phyloP scores from a whole-genome alignment of 495 filamentous ascomycete genomes.

The Neurospora sp. region DNA sequence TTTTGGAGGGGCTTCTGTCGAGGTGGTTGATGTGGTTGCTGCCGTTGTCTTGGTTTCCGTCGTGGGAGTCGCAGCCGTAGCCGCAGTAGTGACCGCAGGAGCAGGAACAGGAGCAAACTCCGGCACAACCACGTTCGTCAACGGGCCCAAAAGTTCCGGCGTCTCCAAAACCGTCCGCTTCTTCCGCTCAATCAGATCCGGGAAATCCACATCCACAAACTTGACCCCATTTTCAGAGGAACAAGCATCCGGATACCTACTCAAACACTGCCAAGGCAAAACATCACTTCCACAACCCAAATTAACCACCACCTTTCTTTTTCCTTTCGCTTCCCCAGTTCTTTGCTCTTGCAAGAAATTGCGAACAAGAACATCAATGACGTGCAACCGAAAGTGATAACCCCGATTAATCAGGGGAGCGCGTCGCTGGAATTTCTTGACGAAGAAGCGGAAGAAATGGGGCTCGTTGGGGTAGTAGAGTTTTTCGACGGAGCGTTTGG shows the following conservation, averaged over 20 bases:
- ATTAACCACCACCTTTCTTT: slow-evolving; percentile 69
- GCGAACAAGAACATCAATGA: slow-evolving; percentile 60
- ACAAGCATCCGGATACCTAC: slow-evolving; percentile 39
- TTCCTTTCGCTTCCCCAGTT: slow-evolving; percentile 14
- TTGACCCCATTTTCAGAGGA: slow-evolving; percentile 36
- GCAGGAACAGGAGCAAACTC: not conserved
- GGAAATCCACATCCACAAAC: slow-evolving; percentile 86
- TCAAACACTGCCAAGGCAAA: slow-evolving; percentile 74
- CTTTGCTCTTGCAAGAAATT: slow-evolving; percentile 53
- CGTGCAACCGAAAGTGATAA: slow-evolving; percentile 78
- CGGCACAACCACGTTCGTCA: slow-evolving; percentile 4
- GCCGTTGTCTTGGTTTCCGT: not conserved
- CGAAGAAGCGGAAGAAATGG: slow-evolving; percentile 79
- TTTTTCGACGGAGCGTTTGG: slow-evolving; percentile 78
- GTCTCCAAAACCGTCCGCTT: slow-evolving; percentile 51
- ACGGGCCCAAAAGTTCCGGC: slow-evolving; percentile 39
- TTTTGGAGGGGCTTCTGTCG: slow-evolving; percentile 16
- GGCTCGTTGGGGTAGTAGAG: slow-evolving; percentile 64
- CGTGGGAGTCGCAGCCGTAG: not conserved
- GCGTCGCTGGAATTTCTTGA: slow-evolving; percentile 68
- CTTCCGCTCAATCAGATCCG: slow-evolving; percentile 69
- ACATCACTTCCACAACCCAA: slow-evolving; percentile 69
- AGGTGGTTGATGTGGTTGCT: slow-evolving; percentile 30
- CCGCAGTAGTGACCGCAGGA: not conserved
- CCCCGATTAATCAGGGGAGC: slow-evolving; percentile 80